phyloP scores from a whole-genome alignment of 2,329 filamentous ascomycete genomes.

The Sporothrix schenckii region DNA sequence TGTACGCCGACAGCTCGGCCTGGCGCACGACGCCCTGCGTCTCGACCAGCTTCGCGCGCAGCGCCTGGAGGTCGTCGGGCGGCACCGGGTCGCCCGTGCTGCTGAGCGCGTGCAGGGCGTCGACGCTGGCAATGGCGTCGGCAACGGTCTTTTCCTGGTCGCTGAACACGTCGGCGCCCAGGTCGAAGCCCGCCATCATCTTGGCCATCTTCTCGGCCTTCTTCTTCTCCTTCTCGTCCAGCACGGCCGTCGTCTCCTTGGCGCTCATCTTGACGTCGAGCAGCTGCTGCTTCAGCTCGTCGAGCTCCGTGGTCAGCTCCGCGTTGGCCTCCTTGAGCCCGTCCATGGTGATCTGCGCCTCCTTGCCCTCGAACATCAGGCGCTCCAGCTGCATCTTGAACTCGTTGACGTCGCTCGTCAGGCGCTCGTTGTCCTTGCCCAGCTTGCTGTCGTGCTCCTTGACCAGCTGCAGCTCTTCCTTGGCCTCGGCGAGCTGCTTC shows the following conservation, averaged over 20 bases:
- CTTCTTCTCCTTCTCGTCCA: conserved; percentile 97
- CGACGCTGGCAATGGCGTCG: conserved; percentile 80
- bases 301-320: conserved; percentile 87
- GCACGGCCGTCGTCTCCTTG: conserved; percentile 84
- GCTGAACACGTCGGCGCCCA: conserved; percentile 89
- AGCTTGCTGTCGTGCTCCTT: conserved; percentile 84
- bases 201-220: conserved; percentile 99
- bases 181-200: conserved; percentile 99
- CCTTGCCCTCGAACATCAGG: conserved; percentile 92
- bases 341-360: conserved; percentile 97
- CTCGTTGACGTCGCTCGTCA: conserved; percentile 85
- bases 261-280: conserved; percentile 95
- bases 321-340: conserved; percentile 93
- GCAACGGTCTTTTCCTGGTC: conserved; percentile 87
- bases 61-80: conserved; percentile 75
- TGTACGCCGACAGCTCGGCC: conserved; percentile 82
- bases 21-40: conserved; percentile 92
- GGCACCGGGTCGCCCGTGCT: conserved; percentile 76
- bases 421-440: conserved; percentile 85
- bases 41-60: conserved; percentile 79
- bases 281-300: conserved; percentile 94
- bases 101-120: conserved; percentile 75
- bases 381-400: conserved; percentile 97
- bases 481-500: conserved; percentile 76
- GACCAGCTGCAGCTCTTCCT: conserved; percentile 81